Evolutionary conservation across 495 filamentous ascomycete genomes (phyloP), one percentile per base, ranked within the genome.

Genomic region (Xylaria bambusicola): DNA sequence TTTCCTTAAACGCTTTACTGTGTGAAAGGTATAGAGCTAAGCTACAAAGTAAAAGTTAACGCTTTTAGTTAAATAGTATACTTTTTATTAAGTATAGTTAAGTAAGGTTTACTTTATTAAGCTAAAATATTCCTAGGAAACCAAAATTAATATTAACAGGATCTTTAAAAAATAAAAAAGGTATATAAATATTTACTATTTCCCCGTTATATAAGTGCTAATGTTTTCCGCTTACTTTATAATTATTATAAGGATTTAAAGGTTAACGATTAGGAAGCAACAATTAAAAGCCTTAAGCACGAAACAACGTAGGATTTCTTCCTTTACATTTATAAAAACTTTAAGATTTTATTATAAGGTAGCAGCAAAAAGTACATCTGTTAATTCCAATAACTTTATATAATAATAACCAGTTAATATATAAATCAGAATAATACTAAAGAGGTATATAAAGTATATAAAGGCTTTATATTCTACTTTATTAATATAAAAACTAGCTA

Each of bases 401-500:
- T 54, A 50, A 41, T 36, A 51, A 47, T 51, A 6, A 69, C 58
- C 36, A 62, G 66, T 53, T 24, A 20, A 33, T 56, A 50, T 17
- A 58, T 69, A 41, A 58, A 73, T 51, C 51, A 13, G 12, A 68
- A 72, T 58, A 61, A 71, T 55, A 47, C 7, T 46, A 56, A 50
- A 24, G 63, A 70, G 52, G 49, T 73, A 47, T 27, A 65, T 12
- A 73, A 73, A 60, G 65, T 73, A n/a, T 15, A 66, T 31, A 45
- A 33, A 29, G 36, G 9, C 36, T 45, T 24, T 31, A 46, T 35
- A 59, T 26, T 42, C 48, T 38, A 62, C 47, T 26, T 20, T 41
- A 50, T 58, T 62, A 50, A 67, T 55, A 27, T 42, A 23, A 33
- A 12, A 63, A 56, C 46, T 17, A 42, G 15, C 60, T 68, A n/a